Evolutionary conservation across 495 filamentous ascomycete genomes (phyloP).

Genomic region (Hypoxylon lienhwacheense): DNA sequence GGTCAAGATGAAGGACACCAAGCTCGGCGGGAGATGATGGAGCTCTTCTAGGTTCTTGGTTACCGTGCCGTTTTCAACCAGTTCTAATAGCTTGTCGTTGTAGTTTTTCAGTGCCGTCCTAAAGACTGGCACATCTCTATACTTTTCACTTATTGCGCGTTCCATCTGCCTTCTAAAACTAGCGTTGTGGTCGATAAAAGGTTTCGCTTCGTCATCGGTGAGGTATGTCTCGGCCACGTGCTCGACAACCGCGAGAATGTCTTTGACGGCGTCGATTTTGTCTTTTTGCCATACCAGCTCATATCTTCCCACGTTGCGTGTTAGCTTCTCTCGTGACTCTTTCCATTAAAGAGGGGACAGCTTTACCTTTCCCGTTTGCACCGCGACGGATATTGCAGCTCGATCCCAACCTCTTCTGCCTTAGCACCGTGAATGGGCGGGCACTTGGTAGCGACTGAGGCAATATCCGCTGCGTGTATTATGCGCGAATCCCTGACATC

Average conservation of each 20-base stretch:
- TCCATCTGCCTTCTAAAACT: conserved; percentile 74
- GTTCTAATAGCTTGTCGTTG: conserved; percentile 65
- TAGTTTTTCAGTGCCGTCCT: conserved; percentile 69
- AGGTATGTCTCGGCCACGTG: conserved; percentile 74
- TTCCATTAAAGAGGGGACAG: neutral
- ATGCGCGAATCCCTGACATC: conserved; percentile 55
- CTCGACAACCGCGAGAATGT: conserved; percentile 80
- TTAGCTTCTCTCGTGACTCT: conserved; percentile 25
- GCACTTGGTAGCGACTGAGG: conserved; percentile 53
- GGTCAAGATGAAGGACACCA: conserved; percentile 78
- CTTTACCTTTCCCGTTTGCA: conserved; percentile 67
- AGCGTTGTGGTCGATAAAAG: conserved; percentile 70
- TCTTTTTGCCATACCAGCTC: conserved; percentile 76
- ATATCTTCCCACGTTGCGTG: conserved; percentile 60
- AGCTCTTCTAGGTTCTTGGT: conserved; percentile 66
- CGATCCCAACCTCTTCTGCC: conserved; percentile 57
- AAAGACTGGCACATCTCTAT: conserved; percentile 67
- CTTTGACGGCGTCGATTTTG: conserved; percentile 80
- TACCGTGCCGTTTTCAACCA: conserved; percentile 66
- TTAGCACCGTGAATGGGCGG: conserved; percentile 51
- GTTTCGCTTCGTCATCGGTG: conserved; percentile 61
- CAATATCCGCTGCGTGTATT: conserved; percentile 71
- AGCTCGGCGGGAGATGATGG: conserved; percentile 64
- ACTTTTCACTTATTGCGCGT: conserved; percentile 63
- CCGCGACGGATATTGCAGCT: conserved; percentile 73